Conservation (phyloP, 83 land plant species). For the Diphasiastrum complanatum region DNA sequence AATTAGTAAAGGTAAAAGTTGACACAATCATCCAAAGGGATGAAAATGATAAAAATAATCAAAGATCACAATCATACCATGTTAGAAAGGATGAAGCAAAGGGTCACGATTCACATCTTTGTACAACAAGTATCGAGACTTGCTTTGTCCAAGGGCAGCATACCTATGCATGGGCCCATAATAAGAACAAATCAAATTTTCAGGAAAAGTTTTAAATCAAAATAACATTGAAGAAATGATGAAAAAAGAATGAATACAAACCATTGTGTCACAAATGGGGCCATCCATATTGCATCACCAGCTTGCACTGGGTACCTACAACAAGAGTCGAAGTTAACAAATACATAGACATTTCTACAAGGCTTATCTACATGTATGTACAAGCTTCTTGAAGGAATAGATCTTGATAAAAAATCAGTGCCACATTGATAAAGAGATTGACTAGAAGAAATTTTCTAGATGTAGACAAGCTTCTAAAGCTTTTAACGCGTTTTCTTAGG, state of each 20-base stretch:
- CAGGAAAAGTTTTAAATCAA: not conserved
- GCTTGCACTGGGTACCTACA: slow-evolving; percentile 95
- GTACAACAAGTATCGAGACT: slow-evolving; percentile 59
- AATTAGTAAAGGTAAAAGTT: too few relatives aligned
- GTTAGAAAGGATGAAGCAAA: slow-evolving; percentile 29
- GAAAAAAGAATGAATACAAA: slow-evolving; percentile 22
- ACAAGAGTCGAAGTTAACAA: slow-evolving; percentile 9
- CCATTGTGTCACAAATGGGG: slow-evolving; percentile 99
- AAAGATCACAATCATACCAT: too few relatives aligned
- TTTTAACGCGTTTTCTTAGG: too few relatives aligned
- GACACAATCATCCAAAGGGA: too few relatives aligned
- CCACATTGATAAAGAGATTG: too few relatives aligned
- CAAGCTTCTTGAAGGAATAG: too few relatives aligned
- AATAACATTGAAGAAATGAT: not conserved
- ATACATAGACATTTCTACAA: not conserved
- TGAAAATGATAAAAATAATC: too few relatives aligned
- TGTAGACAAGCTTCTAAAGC: too few relatives aligned
- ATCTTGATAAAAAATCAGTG: too few relatives aligned
- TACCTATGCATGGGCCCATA: slow-evolving; percentile 40
- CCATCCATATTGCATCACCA: slow-evolving; percentile 98
- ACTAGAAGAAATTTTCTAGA: too few relatives aligned
- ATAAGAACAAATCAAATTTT: not conserved
- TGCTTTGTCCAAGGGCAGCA: slow-evolving; percentile 63
- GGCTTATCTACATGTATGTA: too few relatives aligned
- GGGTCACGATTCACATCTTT: slow-evolving; percentile 75